Base-by-base conservation (phyloP, 2,329 filamentous ascomycete species). In the Ceratocystis eucalypticola region DNA sequence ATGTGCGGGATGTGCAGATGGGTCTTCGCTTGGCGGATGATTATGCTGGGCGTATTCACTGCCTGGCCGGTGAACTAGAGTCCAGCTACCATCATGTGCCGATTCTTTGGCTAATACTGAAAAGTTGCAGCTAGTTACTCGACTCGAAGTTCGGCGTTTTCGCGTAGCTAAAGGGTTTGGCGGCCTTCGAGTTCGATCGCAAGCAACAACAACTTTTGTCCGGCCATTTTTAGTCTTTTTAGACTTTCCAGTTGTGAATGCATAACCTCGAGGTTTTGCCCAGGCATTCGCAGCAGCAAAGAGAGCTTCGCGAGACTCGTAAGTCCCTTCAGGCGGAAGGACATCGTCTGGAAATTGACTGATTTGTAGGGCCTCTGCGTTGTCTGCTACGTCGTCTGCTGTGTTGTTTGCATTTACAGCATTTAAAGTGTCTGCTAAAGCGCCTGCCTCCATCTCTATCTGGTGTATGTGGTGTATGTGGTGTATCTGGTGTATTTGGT, bases 341-440 rank as follows among this genome's bases (percentile, higher is more conserved):
- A n/a, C 7, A 50, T 50, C 46, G 46, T 50, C 46, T 2, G n/a
- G 46, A 50, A 50, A 50, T 22, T 41, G 37, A 41, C 37, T 41
- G 37, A 4, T 4, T 41, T 41, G 37, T 41, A 41, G 37, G 22
- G 22, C 22, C 10, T 3, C 37, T 10, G 25, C 8, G 10, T 37
- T 12, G 10, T 41, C 10, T 41, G 37, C 37, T 37, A 33, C 6
- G 30, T 10, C 33, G 8, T 10, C 8, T 37, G 7, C 33, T 8
- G 33, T 6, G 5, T 30, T 6, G 28, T 30, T 8, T 8, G 30
- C 0, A 33, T 10, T 8, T 37, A 8, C 33, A 8, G 33, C 4
- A 28, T 28, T 5, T 28, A 0, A 28, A 28, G 3, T 1, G 5
- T 1, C 3, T 28, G 28, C 0, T 28, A 28, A 0, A 5, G 28